Base-by-base conservation (phyloP, 805 yeast genomes). In the Myxozyma nipponensis region DNA sequence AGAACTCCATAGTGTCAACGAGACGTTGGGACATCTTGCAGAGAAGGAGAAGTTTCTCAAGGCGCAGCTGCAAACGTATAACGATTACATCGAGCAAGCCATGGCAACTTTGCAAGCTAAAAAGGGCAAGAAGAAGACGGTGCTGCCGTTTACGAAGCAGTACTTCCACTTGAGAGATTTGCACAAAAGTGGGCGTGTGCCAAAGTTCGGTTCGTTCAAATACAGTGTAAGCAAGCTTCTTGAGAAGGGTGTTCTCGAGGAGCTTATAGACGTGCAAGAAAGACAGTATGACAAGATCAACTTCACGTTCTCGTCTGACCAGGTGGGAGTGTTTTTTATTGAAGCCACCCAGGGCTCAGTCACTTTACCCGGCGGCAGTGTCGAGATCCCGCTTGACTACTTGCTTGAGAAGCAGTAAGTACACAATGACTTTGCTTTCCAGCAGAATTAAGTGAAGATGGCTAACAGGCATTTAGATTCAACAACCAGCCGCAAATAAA, bases 231-330 rank as follows among this genome's bases (percentile, higher is more conserved):
- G 84, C 58, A 83, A 82, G 61, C 74, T 91, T 35, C 72, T 78
- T 62, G 96, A 89, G 50, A 83, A 78, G 56, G 83, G 85, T 0
- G 77, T 89, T 1, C 65, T 90, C 19, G 64, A 76, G 2, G 83
- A 79, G 46, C 71, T 84, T 36, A 76, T 75, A 17, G 88, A 87
- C 0, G 71, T 67, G 52, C 49, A 59, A 4, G 73, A 69, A 15
- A 58, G 69, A 9, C 79, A 78, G 50, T 73, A 80, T 42, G 83
- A 84, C 17, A 85, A 84, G 60, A 74, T 88, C 23, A 80, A 78
- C 54, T 81, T 91, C 62, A 79, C 84, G 69, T 82, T 88, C 63
- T 78, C 84, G 55, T 84, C 91, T 62, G 86, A 86, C 60, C 73
- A 77, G 54, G 82, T 80, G 5, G 91, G 91, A 1, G 76, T 74